These are phyloP conservation scores for Trichoderma hamatum DNA, from an alignment of 2,329 filamentous ascomycete genomes.

Conservation along the genomic window DNA sequence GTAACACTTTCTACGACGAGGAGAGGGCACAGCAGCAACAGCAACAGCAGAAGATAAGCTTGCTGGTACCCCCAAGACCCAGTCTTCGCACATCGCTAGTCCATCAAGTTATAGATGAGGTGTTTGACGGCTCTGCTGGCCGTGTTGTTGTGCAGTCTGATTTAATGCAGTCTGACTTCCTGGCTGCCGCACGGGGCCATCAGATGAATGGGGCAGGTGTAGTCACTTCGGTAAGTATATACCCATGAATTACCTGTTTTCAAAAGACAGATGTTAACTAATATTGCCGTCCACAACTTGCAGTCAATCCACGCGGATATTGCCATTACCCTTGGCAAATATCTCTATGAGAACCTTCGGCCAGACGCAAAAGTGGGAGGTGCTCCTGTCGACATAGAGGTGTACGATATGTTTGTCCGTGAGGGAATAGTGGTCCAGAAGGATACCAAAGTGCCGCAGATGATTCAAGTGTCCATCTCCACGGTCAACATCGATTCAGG, in stretches of 20 bases:
- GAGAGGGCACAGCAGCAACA: background rate
- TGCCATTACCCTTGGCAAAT: background rate
- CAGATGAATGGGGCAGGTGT: background rate
- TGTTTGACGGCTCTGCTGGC: background rate
- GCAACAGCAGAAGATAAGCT: background rate
- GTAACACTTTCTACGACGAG: conserved; percentile 32
- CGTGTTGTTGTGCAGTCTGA: background rate
- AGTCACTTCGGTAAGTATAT: background rate
- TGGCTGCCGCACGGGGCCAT: background rate
- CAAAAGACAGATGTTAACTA: background rate
- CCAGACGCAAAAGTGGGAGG: background rate
- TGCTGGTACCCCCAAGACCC: background rate
- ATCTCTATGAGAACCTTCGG: background rate
- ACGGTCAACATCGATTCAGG: background rate
- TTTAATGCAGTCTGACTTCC: background rate
- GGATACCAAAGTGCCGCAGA: background rate
- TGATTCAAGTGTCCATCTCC: background rate
- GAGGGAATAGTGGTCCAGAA: background rate
- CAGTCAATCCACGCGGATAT: conserved; percentile 5
- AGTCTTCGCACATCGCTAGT: background rate
- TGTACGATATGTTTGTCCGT: background rate
- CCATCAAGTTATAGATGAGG: background rate
- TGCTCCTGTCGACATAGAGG: background rate
- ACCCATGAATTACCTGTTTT: background rate
- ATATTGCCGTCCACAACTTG: background rate